These are phyloP conservation scores for Sicyos edulis DNA, from an alignment of 306 rosid species.

Conservation along the genomic window DNA sequence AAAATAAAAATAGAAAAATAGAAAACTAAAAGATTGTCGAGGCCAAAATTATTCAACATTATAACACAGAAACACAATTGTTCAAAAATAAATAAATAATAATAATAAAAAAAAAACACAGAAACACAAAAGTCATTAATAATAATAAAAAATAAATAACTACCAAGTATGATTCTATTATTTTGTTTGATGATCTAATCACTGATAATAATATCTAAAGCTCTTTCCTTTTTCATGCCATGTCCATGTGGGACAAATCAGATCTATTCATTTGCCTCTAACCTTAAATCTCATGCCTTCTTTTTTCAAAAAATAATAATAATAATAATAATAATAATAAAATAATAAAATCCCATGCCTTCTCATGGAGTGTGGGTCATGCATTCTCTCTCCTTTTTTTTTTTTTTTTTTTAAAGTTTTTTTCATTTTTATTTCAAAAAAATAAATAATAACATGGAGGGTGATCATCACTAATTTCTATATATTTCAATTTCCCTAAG, in stretches of 20 bases:
- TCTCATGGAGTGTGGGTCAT: neutral
- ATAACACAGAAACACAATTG: neutral
- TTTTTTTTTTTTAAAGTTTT: neutral
- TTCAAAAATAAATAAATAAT: no score
- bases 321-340: no score
- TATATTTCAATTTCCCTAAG: neutral
- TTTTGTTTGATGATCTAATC: neutral
- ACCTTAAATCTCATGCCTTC: no score
- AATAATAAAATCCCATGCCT: neutral
- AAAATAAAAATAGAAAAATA: no score
- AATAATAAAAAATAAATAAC: no score
- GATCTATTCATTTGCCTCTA: neutral
- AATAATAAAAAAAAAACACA: no score
- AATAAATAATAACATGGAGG: no score
- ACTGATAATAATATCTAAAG: neutral
- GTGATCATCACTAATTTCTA: neutral
- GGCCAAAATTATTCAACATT: no score
- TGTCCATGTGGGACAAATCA: neutral
- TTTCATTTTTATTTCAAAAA: no score
- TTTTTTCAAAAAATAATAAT: no score
- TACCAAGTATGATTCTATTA: neutral
- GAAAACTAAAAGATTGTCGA: no score
- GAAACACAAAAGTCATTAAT: no score
- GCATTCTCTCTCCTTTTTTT: neutral
- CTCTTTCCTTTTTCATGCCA: slow-evolving; percentile 3